A percentile compares a stretch with the other conserved stretches of the same genome.
Evolutionary conservation across 352 stramenopile genomes (phyloP).

Genomic region (Globisporangium mamillatum): DNA sequence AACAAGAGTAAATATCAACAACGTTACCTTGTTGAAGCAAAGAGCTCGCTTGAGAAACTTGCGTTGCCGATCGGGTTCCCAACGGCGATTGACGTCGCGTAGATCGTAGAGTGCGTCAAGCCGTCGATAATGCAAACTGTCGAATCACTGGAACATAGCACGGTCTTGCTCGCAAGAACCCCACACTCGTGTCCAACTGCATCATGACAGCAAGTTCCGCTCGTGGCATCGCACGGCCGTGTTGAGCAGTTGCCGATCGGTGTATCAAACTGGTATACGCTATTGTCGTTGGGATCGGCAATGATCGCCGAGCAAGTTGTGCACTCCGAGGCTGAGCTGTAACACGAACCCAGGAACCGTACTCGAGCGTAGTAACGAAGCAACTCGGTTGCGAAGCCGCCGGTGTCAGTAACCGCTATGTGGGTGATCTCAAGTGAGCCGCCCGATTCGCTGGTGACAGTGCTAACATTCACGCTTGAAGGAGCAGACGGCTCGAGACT

Average conservation of each 20-base stretch:
- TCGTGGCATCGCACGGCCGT: constrained; percentile 8
- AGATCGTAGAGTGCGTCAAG: constrained; percentile 25
- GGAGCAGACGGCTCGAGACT: constrained; percentile 22
- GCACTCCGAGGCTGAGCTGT: constrained; percentile 7
- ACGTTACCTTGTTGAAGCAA: constrained; percentile 24
- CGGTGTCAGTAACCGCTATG: constrained; percentile 21
- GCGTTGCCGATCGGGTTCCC: constrained; percentile 38
- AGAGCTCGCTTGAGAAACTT: constrained; percentile 15
- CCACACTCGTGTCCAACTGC: constrained; percentile 23
- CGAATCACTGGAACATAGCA: constrained; percentile 14
- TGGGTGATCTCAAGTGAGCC: constrained; percentile 32
- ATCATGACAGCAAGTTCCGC: constrained; percentile 22
- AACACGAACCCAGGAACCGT: constrained; percentile 29
- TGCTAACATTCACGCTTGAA: constrained; percentile 18
- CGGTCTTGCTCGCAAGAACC: constrained; percentile 7
- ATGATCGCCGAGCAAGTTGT: constrained; percentile 22
- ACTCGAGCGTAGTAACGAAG: constrained; percentile 24
- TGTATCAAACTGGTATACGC: background rate
- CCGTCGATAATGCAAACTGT: constrained; percentile 26
- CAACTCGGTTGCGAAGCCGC: constrained; percentile 22
- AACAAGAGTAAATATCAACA: background rate
- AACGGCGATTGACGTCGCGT: constrained; percentile 27
- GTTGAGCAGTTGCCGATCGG: constrained; percentile 9
- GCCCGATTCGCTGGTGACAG: constrained; percentile 19
- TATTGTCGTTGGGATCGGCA: background rate